Percentiles rank a stretch among this genome's conserved stretches.
Conservation (phyloP, 805 yeast genomes). For the Candida ortonii region DNA sequence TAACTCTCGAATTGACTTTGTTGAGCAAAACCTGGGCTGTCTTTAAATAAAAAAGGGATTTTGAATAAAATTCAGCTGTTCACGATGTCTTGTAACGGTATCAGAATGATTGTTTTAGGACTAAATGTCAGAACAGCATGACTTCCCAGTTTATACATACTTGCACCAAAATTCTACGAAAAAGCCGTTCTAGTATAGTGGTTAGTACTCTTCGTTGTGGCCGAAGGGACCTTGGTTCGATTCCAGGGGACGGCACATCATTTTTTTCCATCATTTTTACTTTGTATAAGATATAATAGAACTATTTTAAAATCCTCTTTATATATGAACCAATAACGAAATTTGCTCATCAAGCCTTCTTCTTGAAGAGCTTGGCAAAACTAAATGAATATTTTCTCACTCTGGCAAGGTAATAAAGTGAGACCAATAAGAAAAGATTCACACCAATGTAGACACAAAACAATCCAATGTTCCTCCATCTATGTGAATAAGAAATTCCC, state of each 20-base stretch:
- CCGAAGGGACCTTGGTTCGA: constrained; percentile 17
- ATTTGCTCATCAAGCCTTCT: too few species aligned
- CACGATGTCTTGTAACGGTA: too few species aligned
- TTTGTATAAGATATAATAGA: too few species aligned
- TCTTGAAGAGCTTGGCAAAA: neutral
- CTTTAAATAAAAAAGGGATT: too few species aligned
- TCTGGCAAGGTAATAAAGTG: constrained; percentile 35
- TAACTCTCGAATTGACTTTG: neutral
- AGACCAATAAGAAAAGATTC: constrained; percentile 43
- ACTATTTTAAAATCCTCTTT: too few species aligned
- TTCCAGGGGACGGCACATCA: constrained; percentile 15
- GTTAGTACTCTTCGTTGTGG: constrained; percentile 17
- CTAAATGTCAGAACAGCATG: too few species aligned
- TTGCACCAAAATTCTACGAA: neutral
- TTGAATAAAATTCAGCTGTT: too few species aligned
- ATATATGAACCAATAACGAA: too few species aligned
- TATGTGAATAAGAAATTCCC: constrained; percentile 40
- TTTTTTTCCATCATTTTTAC: too few species aligned
- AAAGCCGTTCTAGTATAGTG: constrained; percentile 16
- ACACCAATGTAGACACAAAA: constrained; percentile 54
- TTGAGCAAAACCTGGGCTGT: too few species aligned
- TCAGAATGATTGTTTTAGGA: too few species aligned
- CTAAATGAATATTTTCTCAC: constrained; percentile 18
- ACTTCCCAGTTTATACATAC: too few species aligned
- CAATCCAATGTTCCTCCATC: constrained; percentile 71